Base-by-base conservation (phyloP, 2,329 filamentous ascomycete species). In the Colletotrichum orchidophilum region DNA sequence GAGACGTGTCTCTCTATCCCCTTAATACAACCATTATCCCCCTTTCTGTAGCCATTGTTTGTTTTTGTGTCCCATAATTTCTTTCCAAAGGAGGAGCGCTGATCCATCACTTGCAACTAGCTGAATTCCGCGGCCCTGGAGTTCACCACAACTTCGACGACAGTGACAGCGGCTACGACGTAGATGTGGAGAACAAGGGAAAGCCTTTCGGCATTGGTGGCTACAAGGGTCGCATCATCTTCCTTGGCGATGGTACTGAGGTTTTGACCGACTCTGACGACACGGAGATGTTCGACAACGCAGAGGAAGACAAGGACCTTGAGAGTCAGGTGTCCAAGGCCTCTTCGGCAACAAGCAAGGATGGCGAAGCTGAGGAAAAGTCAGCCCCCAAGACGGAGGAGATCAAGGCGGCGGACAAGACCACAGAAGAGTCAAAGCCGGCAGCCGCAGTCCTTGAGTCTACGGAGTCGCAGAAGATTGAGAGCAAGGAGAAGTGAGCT, bases 221-320 rank as follows among this genome's bases (percentile, higher is more conserved):
- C 80, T 93, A 92, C 81, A 90, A 90, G 81, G 94, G 95, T 76
- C 92, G 95, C 77, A 95, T 98, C 81, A 98, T 98, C 82, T 92
- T 97, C 80, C 90, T 99, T 76, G 95, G 96, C 75, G 95, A 98
- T 85, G 96, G 96, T 78, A 97, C 94, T 78, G 95, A 98, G 86
- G 91, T 97, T 80, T 87, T 95, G 78, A 94, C 94, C 76, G 94
- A 96, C 82, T 93, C 93, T 80, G 92, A 95, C 82, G 95, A 98
- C 79, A 91, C 93, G 74, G 95, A 97, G 78, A 96, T 97, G 92
- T 97, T 98, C 83, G 94, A 98, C 81, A 92, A 95, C 78, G 82
- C 85, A 77, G 93, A 94, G 80, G 94, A 97, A 79, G 94, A 97
- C 79, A 94, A 94, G 81, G 95, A 97, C 79, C 87, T 95, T 74